Conservation (phyloP, 495 filamentous ascomycete genomes). For the Neurospora tetraspora region DNA sequence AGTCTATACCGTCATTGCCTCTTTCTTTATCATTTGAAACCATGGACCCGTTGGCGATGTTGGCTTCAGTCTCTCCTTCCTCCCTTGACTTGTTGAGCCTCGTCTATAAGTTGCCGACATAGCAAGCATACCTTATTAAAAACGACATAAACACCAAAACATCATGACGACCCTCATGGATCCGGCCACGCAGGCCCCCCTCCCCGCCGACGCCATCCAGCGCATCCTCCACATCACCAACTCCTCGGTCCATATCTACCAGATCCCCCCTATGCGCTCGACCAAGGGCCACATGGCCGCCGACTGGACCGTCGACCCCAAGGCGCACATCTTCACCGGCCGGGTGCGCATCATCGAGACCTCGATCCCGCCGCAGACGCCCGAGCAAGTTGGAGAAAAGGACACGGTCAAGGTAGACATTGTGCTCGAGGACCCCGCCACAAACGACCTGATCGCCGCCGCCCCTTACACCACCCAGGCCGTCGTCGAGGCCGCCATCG, state of each 20-base stretch:
- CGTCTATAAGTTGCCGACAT: neutral
- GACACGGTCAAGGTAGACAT: conserved; percentile 59
- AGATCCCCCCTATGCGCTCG: conserved; percentile 61
- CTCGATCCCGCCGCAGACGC: conserved; percentile 22
- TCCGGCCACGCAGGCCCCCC: conserved; percentile 45
- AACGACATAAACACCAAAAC: neutral
- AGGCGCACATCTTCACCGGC: conserved; percentile 69
- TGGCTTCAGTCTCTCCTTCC: neutral
- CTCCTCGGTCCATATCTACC: conserved; percentile 63
- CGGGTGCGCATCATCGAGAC: conserved; percentile 73
- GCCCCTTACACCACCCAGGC: conserved; percentile 53
- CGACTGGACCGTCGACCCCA: conserved; percentile 61
- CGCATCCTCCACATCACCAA: conserved; percentile 61
- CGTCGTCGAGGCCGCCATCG: conserved; percentile 60
- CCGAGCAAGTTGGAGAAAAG: conserved; percentile 2
- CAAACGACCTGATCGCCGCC: conserved; percentile 67
- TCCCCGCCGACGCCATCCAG: conserved; percentile 62
- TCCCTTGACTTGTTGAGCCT: neutral
- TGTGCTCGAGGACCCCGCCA: conserved; percentile 60
- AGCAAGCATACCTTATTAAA: neutral
- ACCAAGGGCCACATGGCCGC: conserved; percentile 65
- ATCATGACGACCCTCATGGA: conserved; percentile 38
- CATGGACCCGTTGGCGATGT: neutral
- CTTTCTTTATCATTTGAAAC: neutral
- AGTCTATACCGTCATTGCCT: neutral